Evolutionary conservation across 2,329 filamentous ascomycete genomes (phyloP).

Genomic region (Stachybotrys echinatus): DNA sequence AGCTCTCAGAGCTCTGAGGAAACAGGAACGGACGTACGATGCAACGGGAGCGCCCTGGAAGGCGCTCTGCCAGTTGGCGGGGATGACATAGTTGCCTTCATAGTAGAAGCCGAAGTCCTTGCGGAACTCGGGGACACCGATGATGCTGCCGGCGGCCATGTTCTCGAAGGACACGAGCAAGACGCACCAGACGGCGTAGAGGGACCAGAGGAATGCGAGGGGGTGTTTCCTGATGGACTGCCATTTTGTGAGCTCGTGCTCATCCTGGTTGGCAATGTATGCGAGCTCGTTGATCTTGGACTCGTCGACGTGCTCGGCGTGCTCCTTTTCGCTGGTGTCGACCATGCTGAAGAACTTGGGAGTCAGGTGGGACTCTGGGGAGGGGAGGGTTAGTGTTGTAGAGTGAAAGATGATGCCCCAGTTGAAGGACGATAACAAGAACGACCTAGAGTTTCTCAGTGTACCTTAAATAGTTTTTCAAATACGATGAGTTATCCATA

Average conservation of each 20-base stretch:
- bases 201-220: slow-evolving; percentile 23
- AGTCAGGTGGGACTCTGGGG: too few species aligned
- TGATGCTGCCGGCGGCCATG: slow-evolving; percentile 32
- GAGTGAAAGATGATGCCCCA: too few species aligned
- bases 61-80: slow-evolving; percentile 37
- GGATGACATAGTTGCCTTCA: slow-evolving; percentile 30
- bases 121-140: slow-evolving; percentile 38
- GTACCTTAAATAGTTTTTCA: too few species aligned
- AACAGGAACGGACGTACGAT: slow-evolving; percentile 14
- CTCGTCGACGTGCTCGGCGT: too few species aligned
- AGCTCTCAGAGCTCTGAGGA: background rate
- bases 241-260: slow-evolving; percentile 15
- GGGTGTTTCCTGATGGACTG: slow-evolving; percentile 19
- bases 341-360: too few species aligned
- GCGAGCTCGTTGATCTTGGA: slow-evolving; percentile 8
- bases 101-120: slow-evolving; percentile 35
- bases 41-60: slow-evolving; percentile 37
- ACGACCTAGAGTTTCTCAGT: too few species aligned
- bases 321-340: too few species aligned
- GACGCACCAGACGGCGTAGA: slow-evolving; percentile 33
- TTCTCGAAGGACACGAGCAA: slow-evolving; percentile 35
- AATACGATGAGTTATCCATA: too few species aligned
- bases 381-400: too few species aligned
- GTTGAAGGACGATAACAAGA: too few species aligned
- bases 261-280: slow-evolving; percentile 18